Evolutionary conservation across 2,329 filamentous ascomycete genomes (phyloP), one percentile per base, ranked within the genome.

Genomic region (Pestalotiopsis sp.): DNA sequence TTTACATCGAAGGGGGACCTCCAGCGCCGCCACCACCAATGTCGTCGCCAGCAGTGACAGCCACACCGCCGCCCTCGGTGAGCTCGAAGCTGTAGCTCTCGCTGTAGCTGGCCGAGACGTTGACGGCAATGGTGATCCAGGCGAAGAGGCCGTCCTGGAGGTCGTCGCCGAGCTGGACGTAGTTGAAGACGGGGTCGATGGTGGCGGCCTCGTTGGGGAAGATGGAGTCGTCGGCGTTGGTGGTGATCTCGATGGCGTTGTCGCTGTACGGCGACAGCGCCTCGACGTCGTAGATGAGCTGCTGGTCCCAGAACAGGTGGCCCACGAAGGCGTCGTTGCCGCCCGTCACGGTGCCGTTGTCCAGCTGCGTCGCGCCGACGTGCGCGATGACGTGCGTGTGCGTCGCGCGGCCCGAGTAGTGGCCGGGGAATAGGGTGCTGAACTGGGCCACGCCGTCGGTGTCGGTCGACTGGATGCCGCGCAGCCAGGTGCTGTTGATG

Each of bases 251-350:
- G 17, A 66, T 61, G 5, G 56, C 45, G 57, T 61, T 66, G 6
- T 41, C 52, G 13, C 23, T 60, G 38, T 66, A 66, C 20, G 65
- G 65, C 7, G 52, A 25, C 9, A 52, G 56, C 20, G 65, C 56
- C 65, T 66, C 65, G 23, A 66, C 23, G 12, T 27, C 71, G 31
- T 73, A 73, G 72, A 88, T 84, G 11, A 92, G 84, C 70, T 82
- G 81, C 75, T 91, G 86, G 76, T 91, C 88, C 76, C 90, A 89
- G 83, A 89, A 92, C 64, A 90, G 75, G 76, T 92, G 90, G 20
- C 90, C 89, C 52, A 91, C 83, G 78, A 92, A 89, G 64, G 79
- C 82, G 17, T 82, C 81, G 69, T 82, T 85, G 56, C 79, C 77
- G 70, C 65, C 65, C n/a, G 65, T 66, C 11, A 87, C 86, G 67